Conservation (phyloP, 1,284 basidiomycete species). For the Erythrobasidium hasegawianum region DNA sequence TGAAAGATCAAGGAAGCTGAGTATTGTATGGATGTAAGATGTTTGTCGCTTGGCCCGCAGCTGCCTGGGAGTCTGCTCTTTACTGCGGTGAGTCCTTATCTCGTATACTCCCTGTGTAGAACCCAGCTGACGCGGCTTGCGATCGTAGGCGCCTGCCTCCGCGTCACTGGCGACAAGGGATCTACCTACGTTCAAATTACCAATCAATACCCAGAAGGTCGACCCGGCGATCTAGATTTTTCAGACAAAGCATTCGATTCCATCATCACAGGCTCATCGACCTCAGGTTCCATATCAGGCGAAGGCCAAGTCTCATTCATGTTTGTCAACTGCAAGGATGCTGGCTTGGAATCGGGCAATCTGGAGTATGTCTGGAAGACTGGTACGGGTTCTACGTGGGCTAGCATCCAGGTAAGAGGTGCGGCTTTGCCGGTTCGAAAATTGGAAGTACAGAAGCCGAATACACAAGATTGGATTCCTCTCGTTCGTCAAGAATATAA, state of each 20-base stretch:
- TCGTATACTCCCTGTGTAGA: not conserved
- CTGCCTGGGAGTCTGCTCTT: not conserved
- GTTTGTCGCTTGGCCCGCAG: conserved; percentile 6
- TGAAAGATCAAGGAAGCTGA: too few relatives aligned
- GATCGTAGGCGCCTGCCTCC: not conserved
- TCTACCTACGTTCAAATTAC: conserved; percentile 12
- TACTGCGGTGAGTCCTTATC: not conserved
- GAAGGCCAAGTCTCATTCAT: not conserved
- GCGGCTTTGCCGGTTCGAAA: not conserved
- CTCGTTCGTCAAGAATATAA: conserved; percentile 8
- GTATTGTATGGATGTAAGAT: not conserved
- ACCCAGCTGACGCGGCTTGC: not conserved
- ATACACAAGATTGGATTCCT: not conserved
- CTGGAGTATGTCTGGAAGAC: conserved; percentile 2
- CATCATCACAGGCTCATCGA: not conserved
- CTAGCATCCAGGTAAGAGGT: not conserved
- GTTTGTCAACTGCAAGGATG: not conserved
- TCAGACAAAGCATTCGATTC: not conserved
- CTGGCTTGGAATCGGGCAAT: not conserved
- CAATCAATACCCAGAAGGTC: not conserved
- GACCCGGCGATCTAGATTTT: not conserved
- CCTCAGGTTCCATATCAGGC: not conserved
- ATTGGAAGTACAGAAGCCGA: not conserved
- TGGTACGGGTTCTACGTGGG: not conserved
- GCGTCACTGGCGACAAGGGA: conserved; percentile 4